Evolutionary conservation across 163 green algal genomes (phyloP).

Genomic region (Smithsoniella earleae): DNA sequence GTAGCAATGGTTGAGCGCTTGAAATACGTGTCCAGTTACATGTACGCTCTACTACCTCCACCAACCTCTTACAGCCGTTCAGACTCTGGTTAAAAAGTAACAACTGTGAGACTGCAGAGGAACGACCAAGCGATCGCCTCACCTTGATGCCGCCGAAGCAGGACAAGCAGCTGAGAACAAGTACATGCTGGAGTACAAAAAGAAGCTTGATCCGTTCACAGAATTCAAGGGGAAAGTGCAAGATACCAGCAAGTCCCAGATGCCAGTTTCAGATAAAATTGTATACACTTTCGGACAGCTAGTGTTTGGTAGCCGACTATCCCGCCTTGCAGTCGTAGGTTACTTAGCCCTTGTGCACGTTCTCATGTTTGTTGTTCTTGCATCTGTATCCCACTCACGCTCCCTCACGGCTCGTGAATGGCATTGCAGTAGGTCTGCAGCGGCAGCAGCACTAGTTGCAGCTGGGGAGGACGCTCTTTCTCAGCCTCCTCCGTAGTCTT

Average conservation of each 20-base stretch:
- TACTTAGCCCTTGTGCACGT: constrained; percentile 73
- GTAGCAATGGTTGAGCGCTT: constrained; percentile 74
- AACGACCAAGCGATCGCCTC: neutral
- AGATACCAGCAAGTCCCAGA: constrained; percentile 32
- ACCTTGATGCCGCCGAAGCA: constrained; percentile 39
- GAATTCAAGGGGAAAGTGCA: constrained; percentile 61
- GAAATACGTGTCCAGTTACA: constrained; percentile 57
- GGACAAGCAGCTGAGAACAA: constrained; percentile 53
- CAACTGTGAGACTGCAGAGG: neutral
- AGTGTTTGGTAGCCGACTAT: constrained; percentile 50
- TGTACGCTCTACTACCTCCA: constrained; percentile 31
- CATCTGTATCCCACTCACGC: neutral
- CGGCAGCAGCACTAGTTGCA: neutral
- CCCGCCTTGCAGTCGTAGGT: constrained; percentile 61
- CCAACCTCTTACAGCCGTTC: neutral
- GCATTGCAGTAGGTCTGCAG: constrained; percentile 16
- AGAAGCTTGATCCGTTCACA: constrained; percentile 71
- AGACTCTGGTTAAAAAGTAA: neutral
- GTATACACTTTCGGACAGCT: constrained; percentile 55
- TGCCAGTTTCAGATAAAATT: constrained; percentile 45
- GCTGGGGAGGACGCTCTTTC: too few species aligned
- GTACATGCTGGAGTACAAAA: constrained; percentile 70
- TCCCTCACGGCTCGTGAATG: neutral
- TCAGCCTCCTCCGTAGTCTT: too few species aligned
- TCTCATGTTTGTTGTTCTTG: constrained; percentile 51